A percentile compares a stretch with the other conserved stretches of the same genome.
Conservation (phyloP, 495 filamentous ascomycete genomes). For the Aspergillus indologenus region DNA sequence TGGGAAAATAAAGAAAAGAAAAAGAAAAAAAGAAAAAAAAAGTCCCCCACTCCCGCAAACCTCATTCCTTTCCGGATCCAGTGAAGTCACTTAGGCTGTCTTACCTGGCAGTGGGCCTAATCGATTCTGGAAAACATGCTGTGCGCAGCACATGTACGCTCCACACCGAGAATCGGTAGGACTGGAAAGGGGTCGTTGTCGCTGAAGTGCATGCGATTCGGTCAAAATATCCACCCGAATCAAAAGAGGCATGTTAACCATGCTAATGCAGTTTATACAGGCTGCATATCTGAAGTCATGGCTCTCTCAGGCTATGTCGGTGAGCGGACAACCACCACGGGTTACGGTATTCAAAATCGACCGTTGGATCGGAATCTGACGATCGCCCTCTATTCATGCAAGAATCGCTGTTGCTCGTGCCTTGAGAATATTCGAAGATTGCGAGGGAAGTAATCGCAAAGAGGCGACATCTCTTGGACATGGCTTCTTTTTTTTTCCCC, state of each 20-base stretch:
- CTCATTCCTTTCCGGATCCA: slow-evolving; percentile 6
- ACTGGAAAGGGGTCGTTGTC: slow-evolving; percentile 15
- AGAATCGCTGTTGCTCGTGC: slow-evolving; percentile 26
- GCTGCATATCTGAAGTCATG: slow-evolving; percentile 16
- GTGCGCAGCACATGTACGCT: slow-evolving; percentile 17
- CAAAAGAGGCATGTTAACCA: neutral
- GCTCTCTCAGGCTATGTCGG: slow-evolving; percentile 28
- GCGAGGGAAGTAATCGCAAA: slow-evolving; percentile 28
- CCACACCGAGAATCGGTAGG: slow-evolving; percentile 13
- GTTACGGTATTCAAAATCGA: slow-evolving; percentile 7
- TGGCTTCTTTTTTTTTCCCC: slow-evolving; percentile 12
- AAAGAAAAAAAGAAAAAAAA: neutral
- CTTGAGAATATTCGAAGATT: slow-evolving; percentile 26
- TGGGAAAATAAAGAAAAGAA: neutral
- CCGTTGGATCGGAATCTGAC: slow-evolving; percentile 26
- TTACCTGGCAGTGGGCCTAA: slow-evolving; percentile 14
- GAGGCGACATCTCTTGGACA: slow-evolving; percentile 25
- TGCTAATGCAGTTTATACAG: slow-evolving; percentile 10
- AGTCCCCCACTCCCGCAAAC: neutral
- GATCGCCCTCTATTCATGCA: slow-evolving; percentile 36
- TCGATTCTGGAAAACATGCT: slow-evolving; percentile 30
- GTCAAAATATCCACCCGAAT: slow-evolving; percentile 13
- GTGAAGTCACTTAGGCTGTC: slow-evolving; percentile 18
- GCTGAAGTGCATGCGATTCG: slow-evolving; percentile 6
- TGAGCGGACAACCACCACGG: slow-evolving; percentile 27